Evolutionary conservation across 2,329 filamentous ascomycete species (phyloP), one percentile per base, ranked within the genome.

Genomic region (Colletotrichum costaricense): DNA sequence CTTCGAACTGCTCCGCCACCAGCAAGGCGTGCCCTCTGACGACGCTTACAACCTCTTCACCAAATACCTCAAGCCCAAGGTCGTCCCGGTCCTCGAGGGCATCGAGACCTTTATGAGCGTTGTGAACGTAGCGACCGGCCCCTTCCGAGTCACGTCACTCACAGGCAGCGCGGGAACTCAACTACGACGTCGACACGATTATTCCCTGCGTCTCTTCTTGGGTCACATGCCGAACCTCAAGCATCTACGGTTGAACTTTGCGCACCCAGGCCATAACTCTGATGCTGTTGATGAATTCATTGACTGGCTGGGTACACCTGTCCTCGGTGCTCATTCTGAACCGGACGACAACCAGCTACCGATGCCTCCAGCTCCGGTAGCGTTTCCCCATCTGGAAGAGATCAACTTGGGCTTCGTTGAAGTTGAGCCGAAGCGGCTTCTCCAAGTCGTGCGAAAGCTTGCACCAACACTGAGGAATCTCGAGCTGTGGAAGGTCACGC

Each of bases 211-310:
- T 12, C 75, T 75, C 19, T 88, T 89, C 62, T 78, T 90, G 5
- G 76, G 77, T 1, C 78, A 78, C 33, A 78, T 83, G 1, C 73
- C 79, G 4, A 86, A 87, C 22, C 73, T 92, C 6, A 82, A 83
- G 35, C 86, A 89, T 75, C 81, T 92, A 5, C 85, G 90, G 3
- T 77, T 91, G 56, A 91, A 91, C 75, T 86, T 88, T 35, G 75
- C 77, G 14, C 11, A 42, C 8, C 70, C 64, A n/a, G 63, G 70
- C 0, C 62, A 74, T 19, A 63, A 38, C 8, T 26, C 70, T 0
- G 22, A 67, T 19, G 52, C 24, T 6, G 5, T 60, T 4, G 71
- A 78, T 0, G 75, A 78, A 1, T 75, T 89, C 12, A 69, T 89
- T 3, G 33, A 76, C 14, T 89, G 81, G 85, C 77, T 87, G 11